Evolutionary conservation across 495 filamentous ascomycete genomes (phyloP), one percentile per base, ranked within the genome.

Genomic region (Penicillium manginii): DNA sequence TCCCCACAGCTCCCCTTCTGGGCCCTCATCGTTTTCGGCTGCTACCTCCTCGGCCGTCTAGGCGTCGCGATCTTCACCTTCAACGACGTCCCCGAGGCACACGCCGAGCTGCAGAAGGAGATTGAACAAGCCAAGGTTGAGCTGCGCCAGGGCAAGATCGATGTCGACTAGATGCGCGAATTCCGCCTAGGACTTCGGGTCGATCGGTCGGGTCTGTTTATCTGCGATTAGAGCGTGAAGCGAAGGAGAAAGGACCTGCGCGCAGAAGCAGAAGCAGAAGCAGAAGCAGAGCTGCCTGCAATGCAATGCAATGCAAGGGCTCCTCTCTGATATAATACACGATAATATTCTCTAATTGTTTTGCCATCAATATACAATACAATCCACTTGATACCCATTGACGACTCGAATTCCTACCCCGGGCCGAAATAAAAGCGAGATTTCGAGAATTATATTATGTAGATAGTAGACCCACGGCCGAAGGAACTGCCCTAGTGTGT

Each of bases 11-110:
- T 98, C 26, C 94, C 94, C 23, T 91, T 97, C 80, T 98, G 92
- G 88, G 85, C 83, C 26, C 78, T 98, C 60, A 92, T 98, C 61
- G 87, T 88, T 50, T 94, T 98, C 73, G 94, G 92, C 75, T 89
- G 93, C 45, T 97, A 92, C 78, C 86, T 98, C 6, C 87, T 98
- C 52, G 91, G 89, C 80, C 91, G 91, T 60, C 84, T 98, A 26
- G 94, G 94, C 51, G 86, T 86, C 79, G 93, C 93, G 39, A 90
- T 98, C 62, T 80, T 96, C 64, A 97, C 92, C 37, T 98, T 98
- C 83, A 92, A 96, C 77, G 91, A 98, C 77, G 92, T 94, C 12
- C 93, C 96, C 51, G 86, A 90, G 60, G 94, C 94, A 56, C 89
- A 97, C 73, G 82, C 86, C 63, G 93, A 97, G 76, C 77, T 98